Evolutionary conservation across 2,329 filamentous ascomycete species (phyloP).

Genomic region (Neofusicoccum cordaticola): DNA sequence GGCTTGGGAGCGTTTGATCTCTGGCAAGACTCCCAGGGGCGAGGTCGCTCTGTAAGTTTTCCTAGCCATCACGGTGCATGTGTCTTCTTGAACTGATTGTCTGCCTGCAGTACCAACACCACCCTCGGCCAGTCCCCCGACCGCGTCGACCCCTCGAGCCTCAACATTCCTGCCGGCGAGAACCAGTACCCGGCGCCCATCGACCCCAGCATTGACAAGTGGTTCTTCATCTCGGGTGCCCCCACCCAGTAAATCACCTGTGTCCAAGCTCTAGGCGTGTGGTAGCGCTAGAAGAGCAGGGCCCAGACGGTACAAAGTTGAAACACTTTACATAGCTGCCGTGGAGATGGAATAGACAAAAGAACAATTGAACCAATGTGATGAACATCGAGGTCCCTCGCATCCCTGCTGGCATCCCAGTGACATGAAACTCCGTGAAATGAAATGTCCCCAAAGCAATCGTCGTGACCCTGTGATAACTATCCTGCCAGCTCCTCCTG

Average conservation of each 20-base stretch:
- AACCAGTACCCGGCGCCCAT: constrained; percentile 83
- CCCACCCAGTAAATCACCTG: constrained; percentile 50
- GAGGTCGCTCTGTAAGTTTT: constrained; percentile 75
- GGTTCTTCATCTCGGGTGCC: constrained; percentile 99
- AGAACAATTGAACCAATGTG: constrained; percentile 8
- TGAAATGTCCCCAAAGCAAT: constrained; percentile 8
- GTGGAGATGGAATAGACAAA: constrained; percentile 19
- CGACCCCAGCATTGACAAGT: constrained; percentile 97
- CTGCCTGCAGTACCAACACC: constrained; percentile 69
- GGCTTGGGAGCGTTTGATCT: constrained; percentile 94
- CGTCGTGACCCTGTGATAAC: not conserved
- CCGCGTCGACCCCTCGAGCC: constrained; percentile 66
- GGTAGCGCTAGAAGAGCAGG: not conserved
- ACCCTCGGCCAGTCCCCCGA: constrained; percentile 70
- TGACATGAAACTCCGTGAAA: constrained; percentile 16
- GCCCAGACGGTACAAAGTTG: constrained; percentile 6
- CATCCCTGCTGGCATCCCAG: not conserved
- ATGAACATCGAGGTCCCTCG: not conserved
- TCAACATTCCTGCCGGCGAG: constrained; percentile 76
- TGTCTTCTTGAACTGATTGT: constrained; percentile 32
- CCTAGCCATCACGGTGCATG: not conserved
- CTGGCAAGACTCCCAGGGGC: constrained; percentile 77
- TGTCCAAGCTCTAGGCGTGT: not conserved
- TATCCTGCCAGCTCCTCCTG: constrained; percentile 68
- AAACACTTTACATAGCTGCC: constrained; percentile 9